Evolutionary conservation across 106 monocot species (phyloP).

Genomic region (Platanthera guangdongensis): DNA sequence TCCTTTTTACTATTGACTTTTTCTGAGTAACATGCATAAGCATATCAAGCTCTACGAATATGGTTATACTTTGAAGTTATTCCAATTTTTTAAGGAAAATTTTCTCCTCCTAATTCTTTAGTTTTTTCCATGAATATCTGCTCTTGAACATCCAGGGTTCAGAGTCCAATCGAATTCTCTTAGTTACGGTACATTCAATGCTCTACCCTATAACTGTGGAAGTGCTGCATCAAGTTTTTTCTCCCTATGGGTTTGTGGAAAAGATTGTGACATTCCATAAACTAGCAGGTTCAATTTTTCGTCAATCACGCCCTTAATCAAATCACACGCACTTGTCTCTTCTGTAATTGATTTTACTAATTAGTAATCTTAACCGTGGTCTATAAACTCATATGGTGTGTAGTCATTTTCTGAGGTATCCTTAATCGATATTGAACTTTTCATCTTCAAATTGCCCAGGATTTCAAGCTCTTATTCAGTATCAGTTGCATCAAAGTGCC

Average conservation of each 20-base stretch:
- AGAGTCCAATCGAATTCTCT: slow-evolving; percentile 83
- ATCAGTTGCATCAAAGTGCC: slow-evolving; percentile 60
- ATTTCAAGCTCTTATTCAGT: slow-evolving; percentile 93
- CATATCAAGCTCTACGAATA: neutral
- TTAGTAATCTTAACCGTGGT: neutral
- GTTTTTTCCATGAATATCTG: slow-evolving; percentile 18
- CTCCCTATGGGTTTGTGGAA: slow-evolving; percentile 85
- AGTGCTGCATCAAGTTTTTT: slow-evolving; percentile 89
- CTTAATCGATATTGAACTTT: neutral
- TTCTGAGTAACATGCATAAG: neutral
- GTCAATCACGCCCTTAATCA: neutral
- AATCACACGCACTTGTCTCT: neutral
- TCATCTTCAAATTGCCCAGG: slow-evolving; percentile 22
- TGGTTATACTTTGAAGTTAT: neutral
- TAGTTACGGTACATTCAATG: slow-evolving; percentile 86
- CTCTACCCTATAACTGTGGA: slow-evolving; percentile 89
- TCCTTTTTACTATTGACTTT: neutral
- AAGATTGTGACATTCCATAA: slow-evolving; percentile 95
- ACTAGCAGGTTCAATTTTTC: slow-evolving; percentile 58
- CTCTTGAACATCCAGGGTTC: slow-evolving; percentile 57
- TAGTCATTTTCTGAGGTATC: neutral
- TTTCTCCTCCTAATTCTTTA: neutral
- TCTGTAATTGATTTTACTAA: neutral
- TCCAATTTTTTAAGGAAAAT: neutral
- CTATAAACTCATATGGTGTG: neutral